Percentiles rank a stretch among this genome's conserved stretches.
Conservation (phyloP, 208 protist species). For the Hexamita inflata region DNA sequence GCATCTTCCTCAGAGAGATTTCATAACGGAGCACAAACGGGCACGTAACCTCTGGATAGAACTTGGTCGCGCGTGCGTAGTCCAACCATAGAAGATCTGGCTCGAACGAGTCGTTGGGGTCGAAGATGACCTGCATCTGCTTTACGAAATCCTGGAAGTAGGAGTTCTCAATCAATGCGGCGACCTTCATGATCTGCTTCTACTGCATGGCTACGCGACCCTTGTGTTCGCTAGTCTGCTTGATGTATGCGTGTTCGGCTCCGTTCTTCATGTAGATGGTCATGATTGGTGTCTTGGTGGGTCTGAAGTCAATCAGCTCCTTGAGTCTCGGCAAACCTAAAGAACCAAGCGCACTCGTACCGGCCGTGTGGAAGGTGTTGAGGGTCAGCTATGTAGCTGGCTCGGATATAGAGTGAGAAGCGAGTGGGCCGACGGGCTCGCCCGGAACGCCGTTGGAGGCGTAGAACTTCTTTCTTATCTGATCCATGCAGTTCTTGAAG, state of each 20-base stretch:
- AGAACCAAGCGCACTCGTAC: slow-evolving; percentile 94
- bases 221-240: slow-evolving; percentile 70
- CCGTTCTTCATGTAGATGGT: slow-evolving; percentile 64
- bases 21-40: slow-evolving; percentile 16
- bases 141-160: slow-evolving; percentile 77
- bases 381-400: slow-evolving; percentile 99
- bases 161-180: slow-evolving; percentile 59
- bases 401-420: slow-evolving; percentile 95
- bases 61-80: too few species aligned
- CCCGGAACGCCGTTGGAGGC: slow-evolving; percentile 73
- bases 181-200: slow-evolving; percentile 30
- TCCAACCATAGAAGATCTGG: neutral
- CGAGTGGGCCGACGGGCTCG: slow-evolving; percentile 93
- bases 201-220: slow-evolving; percentile 1
- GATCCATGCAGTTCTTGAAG: slow-evolving; percentile 84
- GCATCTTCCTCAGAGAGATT: neutral
- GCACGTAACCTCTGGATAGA: too few species aligned
- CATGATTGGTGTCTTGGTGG: slow-evolving; percentile 75
- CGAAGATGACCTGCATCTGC: neutral
- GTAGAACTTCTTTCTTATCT: slow-evolving; percentile 76
- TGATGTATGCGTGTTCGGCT: slow-evolving; percentile 54
- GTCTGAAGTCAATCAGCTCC: slow-evolving; percentile 93
- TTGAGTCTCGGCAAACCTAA: slow-evolving; percentile 94
- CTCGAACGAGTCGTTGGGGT: slow-evolving; percentile 5
- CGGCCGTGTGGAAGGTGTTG: slow-evolving; percentile 99